Evolutionary conservation across 2,329 filamentous ascomycete species (phyloP).

Genomic region (Albophoma yamanashiensis): DNA sequence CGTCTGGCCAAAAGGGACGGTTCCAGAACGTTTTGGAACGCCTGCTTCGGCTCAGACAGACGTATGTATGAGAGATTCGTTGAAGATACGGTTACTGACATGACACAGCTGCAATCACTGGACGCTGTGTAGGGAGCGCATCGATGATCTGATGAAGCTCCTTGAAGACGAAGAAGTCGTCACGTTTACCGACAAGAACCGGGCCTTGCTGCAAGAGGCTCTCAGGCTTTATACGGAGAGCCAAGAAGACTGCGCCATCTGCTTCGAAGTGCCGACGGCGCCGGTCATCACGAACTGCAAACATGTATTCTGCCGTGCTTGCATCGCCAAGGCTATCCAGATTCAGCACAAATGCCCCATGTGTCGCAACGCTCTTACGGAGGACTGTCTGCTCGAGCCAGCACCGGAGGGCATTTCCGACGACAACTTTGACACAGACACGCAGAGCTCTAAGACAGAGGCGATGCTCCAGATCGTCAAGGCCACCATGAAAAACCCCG

Average conservation of each 20-base stretch:
- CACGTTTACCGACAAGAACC: constrained; percentile 60
- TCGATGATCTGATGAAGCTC: constrained; percentile 60
- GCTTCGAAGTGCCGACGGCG: constrained; percentile 58
- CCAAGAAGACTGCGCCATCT: constrained; percentile 76
- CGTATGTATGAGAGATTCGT: constrained; percentile 24
- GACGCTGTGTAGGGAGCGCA: constrained; percentile 65
- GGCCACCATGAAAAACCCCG: constrained; percentile 52
- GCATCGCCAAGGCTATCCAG: constrained; percentile 65
- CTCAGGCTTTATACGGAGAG: constrained; percentile 68
- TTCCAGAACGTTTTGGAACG: constrained; percentile 74
- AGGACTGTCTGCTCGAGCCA: constrained; percentile 53
- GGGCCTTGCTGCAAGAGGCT: constrained; percentile 60
- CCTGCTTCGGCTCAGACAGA: constrained; percentile 70
- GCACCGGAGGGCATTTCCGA: constrained; percentile 40
- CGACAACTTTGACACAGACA: constrained; percentile 47
- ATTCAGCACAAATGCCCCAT: constrained; percentile 74
- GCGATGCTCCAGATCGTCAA: constrained; percentile 65
- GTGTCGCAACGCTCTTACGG: constrained; percentile 60
- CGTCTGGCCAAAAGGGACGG: constrained; percentile 33
- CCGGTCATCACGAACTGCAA: constrained; percentile 81
- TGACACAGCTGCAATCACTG: constrained; percentile 64
- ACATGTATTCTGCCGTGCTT: constrained; percentile 65
- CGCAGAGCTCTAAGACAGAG: constrained; percentile 73
- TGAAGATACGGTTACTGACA: background rate
- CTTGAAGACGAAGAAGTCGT: constrained; percentile 60